phyloP scores from a whole-genome alignment of 192 early-diverging fungal species.

The Backusella westeae region DNA sequence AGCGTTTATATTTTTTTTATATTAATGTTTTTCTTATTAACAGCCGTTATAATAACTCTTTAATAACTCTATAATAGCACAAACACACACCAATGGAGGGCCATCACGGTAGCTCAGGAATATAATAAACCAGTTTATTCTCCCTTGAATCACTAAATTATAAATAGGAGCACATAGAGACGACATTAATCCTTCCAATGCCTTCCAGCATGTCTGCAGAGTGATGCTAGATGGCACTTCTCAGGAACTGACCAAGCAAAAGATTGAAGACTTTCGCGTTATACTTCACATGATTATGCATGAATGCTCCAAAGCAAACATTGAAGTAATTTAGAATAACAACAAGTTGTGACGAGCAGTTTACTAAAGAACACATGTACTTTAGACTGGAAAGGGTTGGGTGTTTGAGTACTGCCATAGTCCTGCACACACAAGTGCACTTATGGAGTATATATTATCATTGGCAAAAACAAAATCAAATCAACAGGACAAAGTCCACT shows the following conservation, averaged over 20 bases:
- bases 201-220: neutral
- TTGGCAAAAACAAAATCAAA: constrained; percentile 35
- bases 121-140: constrained; percentile 5
- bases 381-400: constrained; percentile 53
- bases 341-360: neutral
- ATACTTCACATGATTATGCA: constrained; percentile 45
- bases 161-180: constrained; percentile 8
- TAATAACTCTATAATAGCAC: neutral
- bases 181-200: neutral
- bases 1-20: neutral
- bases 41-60: too few species aligned
- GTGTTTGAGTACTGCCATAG: constrained; percentile 42
- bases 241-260: constrained; percentile 12
- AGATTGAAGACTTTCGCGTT: constrained; percentile 27
- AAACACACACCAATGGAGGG: neutral
- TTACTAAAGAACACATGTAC: neutral
- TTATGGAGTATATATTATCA: constrained; percentile 40
- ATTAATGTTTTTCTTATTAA: neutral
- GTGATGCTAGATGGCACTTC: constrained; percentile 14
- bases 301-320: constrained; percentile 54
- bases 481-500: constrained; percentile 47
- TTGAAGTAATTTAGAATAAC: constrained; percentile 40
- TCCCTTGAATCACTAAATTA: constrained; percentile 1
- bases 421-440: constrained; percentile 34
- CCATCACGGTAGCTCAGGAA: constrained; percentile 7